These are phyloP conservation scores for Kuraishia cidri DNA, from an alignment of 805 yeast genomes.

Conservation along the genomic window DNA sequence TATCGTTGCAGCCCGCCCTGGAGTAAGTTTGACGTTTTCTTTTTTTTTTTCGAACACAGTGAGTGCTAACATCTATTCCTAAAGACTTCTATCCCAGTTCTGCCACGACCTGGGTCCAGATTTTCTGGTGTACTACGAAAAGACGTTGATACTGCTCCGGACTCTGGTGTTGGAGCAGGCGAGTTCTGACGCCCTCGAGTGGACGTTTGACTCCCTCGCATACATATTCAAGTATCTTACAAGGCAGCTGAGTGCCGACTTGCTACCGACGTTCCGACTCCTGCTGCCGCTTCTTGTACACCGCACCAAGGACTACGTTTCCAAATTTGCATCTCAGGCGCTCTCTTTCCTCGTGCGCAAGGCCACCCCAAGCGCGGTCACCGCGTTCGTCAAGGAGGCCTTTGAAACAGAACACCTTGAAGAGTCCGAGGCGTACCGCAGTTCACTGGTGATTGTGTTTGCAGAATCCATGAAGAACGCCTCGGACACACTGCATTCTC, in stretches of 20 bases:
- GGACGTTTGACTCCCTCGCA: constrained; percentile 79
- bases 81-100: constrained; percentile 65
- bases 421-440: constrained; percentile 39
- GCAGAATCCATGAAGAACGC: constrained; percentile 73
- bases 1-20: constrained; percentile 71
- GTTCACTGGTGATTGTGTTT: constrained; percentile 50
- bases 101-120: constrained; percentile 92
- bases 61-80: constrained; percentile 2
- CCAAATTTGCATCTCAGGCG: constrained; percentile 87
- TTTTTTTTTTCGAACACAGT: too few species aligned
- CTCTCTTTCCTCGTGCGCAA: constrained; percentile 76
- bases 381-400: constrained; percentile 30
- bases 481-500: constrained; percentile 67
- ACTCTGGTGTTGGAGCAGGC: constrained; percentile 37
- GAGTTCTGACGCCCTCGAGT: constrained; percentile 61
- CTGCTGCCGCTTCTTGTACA: constrained; percentile 58
- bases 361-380: constrained; percentile 38
- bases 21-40: constrained; percentile 45
- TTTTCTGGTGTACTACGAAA: constrained; percentile 57
- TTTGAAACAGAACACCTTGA: constrained; percentile 19
- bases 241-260: constrained; percentile 48
- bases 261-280: constrained; percentile 59
- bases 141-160: constrained; percentile 41
- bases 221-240: constrained; percentile 84
- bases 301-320: constrained; percentile 49